These are phyloP conservation scores for Russula dissimulans DNA, from an alignment of 768 basidiomycete genomes.

Conservation along the genomic window DNA sequence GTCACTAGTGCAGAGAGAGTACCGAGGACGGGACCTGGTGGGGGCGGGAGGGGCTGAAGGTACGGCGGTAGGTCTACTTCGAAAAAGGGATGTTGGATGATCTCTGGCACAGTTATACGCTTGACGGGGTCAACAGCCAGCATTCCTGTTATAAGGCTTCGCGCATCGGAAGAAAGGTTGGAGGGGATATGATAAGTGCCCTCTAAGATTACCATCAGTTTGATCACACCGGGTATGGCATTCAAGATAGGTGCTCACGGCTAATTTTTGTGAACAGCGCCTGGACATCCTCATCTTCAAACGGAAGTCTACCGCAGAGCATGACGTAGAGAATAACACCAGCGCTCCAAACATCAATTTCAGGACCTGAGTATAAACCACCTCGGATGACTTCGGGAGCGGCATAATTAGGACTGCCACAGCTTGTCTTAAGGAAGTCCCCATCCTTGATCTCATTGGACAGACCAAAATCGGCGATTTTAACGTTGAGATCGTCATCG, in stretches of 20 bases:
- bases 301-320: constrained; percentile 90
- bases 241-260: constrained; percentile 37
- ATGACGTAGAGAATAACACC: constrained; percentile 99
- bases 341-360: constrained; percentile 98
- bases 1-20: constrained; percentile 64
- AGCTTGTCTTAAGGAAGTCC: constrained; percentile 93
- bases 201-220: constrained; percentile 38
- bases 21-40: constrained; percentile 67
- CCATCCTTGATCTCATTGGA: constrained; percentile 95
- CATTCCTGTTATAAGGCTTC: constrained; percentile 77
- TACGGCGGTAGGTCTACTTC: constrained; percentile 78
- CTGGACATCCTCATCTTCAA: constrained; percentile 96
- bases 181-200: constrained; percentile 80
- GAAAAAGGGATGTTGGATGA: constrained; percentile 87
- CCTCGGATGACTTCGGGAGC: constrained; percentile 97
- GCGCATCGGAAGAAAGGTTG: constrained; percentile 72
- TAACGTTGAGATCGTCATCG: constrained; percentile 80
- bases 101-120: constrained; percentile 88
- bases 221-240: neutral
- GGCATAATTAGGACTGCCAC: constrained; percentile 97
- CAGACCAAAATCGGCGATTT: constrained; percentile 98
- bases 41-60: constrained; percentile 72
- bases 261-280: constrained; percentile 90
- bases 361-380: constrained; percentile 91
- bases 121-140: constrained; percentile 90